phyloP scores from a whole-genome alignment of 225 moss, liverwort and hornwort genomes.

The Lunularia cruciata region DNA sequence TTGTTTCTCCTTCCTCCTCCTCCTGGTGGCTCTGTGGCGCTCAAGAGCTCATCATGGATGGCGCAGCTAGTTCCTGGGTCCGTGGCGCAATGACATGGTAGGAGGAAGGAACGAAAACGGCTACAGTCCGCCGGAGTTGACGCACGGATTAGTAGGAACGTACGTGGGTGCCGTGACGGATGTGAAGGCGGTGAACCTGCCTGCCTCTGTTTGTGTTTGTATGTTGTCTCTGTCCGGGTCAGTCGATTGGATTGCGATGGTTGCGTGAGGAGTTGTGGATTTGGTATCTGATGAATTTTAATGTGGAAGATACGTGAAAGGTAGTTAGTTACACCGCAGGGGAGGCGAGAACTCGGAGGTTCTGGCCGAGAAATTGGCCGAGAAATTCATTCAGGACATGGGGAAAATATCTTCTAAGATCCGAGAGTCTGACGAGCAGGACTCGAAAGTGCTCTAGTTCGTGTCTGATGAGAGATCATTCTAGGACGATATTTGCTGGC shows the following conservation, averaged over 20 bases:
- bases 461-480: not conserved
- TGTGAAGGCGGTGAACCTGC: not conserved
- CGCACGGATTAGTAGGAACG: not conserved
- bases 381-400: not conserved
- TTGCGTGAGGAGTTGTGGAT: not conserved
- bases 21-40: constrained; percentile 1
- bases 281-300: not conserved
- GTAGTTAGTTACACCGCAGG: not conserved
- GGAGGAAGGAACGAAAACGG: too few relatives aligned
- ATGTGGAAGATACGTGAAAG: too few relatives aligned
- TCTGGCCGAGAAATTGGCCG: not conserved
- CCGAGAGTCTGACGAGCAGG: constrained; percentile 8
- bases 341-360: not conserved
- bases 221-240: not conserved
- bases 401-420: not conserved
- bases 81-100: not conserved
- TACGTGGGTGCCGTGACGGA: not conserved
- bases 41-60: constrained; percentile 2
- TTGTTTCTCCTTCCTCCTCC: not conserved
- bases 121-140: not conserved
- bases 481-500: constrained; percentile 9
- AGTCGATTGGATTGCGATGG: not conserved
- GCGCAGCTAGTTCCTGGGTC: not conserved
- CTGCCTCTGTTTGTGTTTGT: not conserved
- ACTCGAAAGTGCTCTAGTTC: constrained; percentile 1